Evolutionary conservation across 306 rosid genomes (phyloP), one percentile per base, ranked within the genome.

Genomic region (Hippophae rhamnoides): DNA sequence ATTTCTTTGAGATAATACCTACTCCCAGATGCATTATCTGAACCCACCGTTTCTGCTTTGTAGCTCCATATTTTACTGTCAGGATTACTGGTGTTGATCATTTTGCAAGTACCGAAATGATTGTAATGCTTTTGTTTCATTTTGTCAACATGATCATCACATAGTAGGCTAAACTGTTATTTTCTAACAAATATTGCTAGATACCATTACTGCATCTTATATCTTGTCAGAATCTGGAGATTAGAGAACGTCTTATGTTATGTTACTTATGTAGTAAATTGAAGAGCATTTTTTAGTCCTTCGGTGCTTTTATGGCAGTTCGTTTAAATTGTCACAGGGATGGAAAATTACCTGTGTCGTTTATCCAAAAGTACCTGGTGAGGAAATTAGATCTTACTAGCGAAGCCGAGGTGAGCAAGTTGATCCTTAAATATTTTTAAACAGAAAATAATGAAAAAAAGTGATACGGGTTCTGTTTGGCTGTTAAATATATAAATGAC

Each of bases 401-500:
- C 10, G 95, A 80, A 82, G 70, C 82, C 1, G 93, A 89, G 87
- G 97, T 89, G 66, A 74, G 77, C 2, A 6, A 52, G 49, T 48
- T 7, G 27, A 40, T 8, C 5, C 41, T 13, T 61, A 9, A 10
- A 23, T 56, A 3, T 3, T 45, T 25, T 25, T 43, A 43, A 57
- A 31, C 5, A 4, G 38, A 31, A 31, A 31, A 2, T 31, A 31
- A 31, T 31, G 38, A 31, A 2, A 31, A 18, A 49, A 49, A 8
- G 14, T 49, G n/a, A 12, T 49, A 49, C 18, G 12, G 53, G 8
- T 11, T 23, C 14, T 49, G 12, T 49, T 5, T 49, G 26, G 53
- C 14, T 13, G 53, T 49, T 49, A 23, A 23, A 49, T 49, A 23
- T 18, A 11, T 11, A 48, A 48, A 48, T 48, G 8, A 49, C 23